Base-by-base conservation (phyloP, 306 rosid genomes). In the Inga laurina region DNA sequence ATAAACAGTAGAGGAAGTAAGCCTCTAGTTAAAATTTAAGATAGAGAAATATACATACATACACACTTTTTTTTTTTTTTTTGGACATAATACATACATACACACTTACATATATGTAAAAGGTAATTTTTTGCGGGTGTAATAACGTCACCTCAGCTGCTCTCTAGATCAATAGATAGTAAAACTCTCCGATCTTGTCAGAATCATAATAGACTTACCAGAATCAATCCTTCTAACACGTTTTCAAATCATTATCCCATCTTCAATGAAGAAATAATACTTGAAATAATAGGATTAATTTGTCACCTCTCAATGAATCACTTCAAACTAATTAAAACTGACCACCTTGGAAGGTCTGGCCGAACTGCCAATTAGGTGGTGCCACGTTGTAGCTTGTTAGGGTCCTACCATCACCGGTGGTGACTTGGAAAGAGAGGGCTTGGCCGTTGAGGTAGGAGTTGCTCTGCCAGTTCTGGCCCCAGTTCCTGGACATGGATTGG, bases 401-500 rank as follows among this genome's bases (percentile, higher is more conserved):
- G n/a, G 92, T 91, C 75, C 88, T 86, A 18, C 97, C 97, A 72
- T 93, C 97, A 81, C 98, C 92, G 61, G 97, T 79, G 70, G 98
- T 95, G 81, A 95, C 95, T 83, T 92, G 95, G 71, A 95, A 93
- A 52, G 98, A 93, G 61, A 95, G 90, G 81, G 76, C 39, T 73
- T 93, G 97, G 34, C 98, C 98, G 37, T 93, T 88, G 80, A 93
- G 92, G 76, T 90, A 91, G 1, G 93, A 90, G 85, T 92, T 95
- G 88, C 97, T 93, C 34, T 95, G 98, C 98, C 98, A 95, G 71
- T 93, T 95, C 83, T 93, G 97, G 2, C 97, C 97, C 98, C 97
- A 92, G 43, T 93, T 95, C 15, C 97, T 92, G 56, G 98, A 95
- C 98, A 93, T 92, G 10, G 93, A 6, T 82, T 92, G 97, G 97